Evolutionary conservation across 352 stramenopile genomes (phyloP), one percentile per base, ranked within the genome.

Genomic region (Phytophthora tentaculata): DNA sequence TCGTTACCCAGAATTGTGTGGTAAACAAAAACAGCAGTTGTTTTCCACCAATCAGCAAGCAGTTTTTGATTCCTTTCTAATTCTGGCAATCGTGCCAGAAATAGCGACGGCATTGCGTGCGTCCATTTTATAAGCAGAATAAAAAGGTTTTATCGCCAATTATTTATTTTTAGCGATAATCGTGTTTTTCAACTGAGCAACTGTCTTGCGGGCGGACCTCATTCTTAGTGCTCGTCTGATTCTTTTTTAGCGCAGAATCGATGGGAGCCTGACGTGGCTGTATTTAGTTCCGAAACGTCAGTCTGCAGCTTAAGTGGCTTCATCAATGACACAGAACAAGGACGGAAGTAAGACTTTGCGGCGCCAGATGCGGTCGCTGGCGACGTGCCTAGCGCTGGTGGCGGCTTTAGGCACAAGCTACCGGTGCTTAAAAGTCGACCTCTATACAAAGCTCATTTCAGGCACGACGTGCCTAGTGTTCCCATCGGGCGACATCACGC

Each of bases 401-500:
- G 53, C 39, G 14, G 50, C 14, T 4, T 32, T 66, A n/a, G 49
- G 49, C 9, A 32, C 41, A 1, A 57, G 56, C 43, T 56, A 54
- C n/a, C 29, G 48, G 5, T 67, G 49, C 8, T 22, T 67, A 13
- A 37, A 20, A 35, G 0, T 49, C 16, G 24, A 54, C 12, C 19
- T 23, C 19, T 52, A 55, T 53, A 41, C 39, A 16, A 47, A 13
- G 29, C 13, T 45, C 32, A 24, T 56, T 55, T 56, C 48, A 39
- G 55, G 37, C 7, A 17, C 71, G 0, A 3, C 71, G 22, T 26
- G 44, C 35, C 67, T 86, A 32, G 64, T 86, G 29, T 89, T 89
- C 55, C 80, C 80, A 23, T 89, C 80, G 23, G 68, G 73, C 3
- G 61, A 85, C 20, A 69, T 89, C 45, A 89, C 80, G 35, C 61